Conservation (phyloP, 768 basidiomycete species). For the Russula dissimulans region DNA sequence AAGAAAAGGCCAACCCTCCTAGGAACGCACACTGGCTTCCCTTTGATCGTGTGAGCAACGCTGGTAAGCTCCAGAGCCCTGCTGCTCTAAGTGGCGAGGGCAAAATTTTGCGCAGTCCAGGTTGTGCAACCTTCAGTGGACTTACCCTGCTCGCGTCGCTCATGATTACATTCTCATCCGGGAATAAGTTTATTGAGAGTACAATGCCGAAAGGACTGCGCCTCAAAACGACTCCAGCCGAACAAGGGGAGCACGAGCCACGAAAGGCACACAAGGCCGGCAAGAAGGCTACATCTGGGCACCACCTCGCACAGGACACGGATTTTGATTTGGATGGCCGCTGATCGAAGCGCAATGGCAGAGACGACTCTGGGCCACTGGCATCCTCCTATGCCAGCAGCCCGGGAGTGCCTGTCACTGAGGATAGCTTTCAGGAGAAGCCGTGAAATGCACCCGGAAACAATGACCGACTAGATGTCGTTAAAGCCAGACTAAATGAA, state of each 20-base stretch:
- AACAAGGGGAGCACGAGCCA: constrained; percentile 29
- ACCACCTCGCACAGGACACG: neutral
- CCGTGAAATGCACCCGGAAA: constrained; percentile 64
- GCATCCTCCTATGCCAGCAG: constrained; percentile 28
- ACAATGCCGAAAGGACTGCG: constrained; percentile 24
- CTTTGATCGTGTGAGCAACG: too few species aligned
- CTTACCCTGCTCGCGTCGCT: too few species aligned
- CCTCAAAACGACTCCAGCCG: constrained; percentile 32
- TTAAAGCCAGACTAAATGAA: constrained; percentile 56
- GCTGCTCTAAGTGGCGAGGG: too few species aligned
- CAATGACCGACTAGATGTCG: constrained; percentile 55
- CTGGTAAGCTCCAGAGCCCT: too few species aligned
- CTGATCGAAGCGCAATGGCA: constrained; percentile 4
- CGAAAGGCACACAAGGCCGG: too few species aligned
- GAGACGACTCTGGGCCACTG: constrained; percentile 26
- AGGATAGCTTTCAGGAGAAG: constrained; percentile 66
- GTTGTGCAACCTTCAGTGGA: too few species aligned
- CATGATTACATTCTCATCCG: too few species aligned
- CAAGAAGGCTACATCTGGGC: constrained; percentile 28
- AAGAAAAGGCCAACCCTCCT: too few species aligned
- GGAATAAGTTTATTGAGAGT: too few species aligned
- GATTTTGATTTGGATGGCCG: neutral
- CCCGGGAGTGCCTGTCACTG: constrained; percentile 36
- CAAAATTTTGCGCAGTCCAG: too few species aligned
- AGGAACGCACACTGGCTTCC: too few species aligned